Conservation (phyloP, 352 stramenopile species). For the Elongisporangium prolatum region DNA sequence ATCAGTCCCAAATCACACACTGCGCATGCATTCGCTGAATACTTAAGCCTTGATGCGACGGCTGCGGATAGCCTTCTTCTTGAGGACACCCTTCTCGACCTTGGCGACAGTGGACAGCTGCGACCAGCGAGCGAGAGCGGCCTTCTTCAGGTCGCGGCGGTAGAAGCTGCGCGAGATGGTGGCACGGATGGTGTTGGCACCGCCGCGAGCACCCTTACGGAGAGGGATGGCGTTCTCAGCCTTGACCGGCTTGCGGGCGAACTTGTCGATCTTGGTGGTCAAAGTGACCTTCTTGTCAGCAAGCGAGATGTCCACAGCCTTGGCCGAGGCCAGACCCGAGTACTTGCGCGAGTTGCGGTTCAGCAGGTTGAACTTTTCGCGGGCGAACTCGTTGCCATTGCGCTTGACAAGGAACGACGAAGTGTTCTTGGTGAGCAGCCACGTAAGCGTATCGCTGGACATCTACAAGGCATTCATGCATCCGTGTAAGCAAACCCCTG, state of each 20-base stretch:
- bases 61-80: conserved; percentile 82
- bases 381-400: conserved; percentile 86
- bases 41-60: conserved; percentile 78
- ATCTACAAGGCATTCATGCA: conserved; percentile 36
- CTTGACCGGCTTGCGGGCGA: conserved; percentile 63
- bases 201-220: conserved; percentile 78
- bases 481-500: neutral
- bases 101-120: conserved; percentile 83
- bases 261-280: conserved; percentile 81
- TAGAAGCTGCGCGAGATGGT: conserved; percentile 89
- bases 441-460: conserved; percentile 93
- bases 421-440: conserved; percentile 95
- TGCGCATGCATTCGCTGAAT: neutral
- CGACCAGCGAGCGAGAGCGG: conserved; percentile 82
- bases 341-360: conserved; percentile 97
- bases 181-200: conserved; percentile 82
- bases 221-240: conserved; percentile 67
- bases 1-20: neutral
- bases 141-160: conserved; percentile 82
- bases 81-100: conserved; percentile 85
- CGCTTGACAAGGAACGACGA: conserved; percentile 96
- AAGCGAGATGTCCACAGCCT: conserved; percentile 90
- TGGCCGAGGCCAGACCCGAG: conserved; percentile 91
- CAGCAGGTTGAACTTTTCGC: conserved; percentile 95
- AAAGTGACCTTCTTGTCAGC: conserved; percentile 86